A percentile compares a stretch with the other conserved stretches of the same genome.
Evolutionary conservation across 768 basidiomycete species (phyloP).

Genomic region (Sporobolomyces phaffii): DNA sequence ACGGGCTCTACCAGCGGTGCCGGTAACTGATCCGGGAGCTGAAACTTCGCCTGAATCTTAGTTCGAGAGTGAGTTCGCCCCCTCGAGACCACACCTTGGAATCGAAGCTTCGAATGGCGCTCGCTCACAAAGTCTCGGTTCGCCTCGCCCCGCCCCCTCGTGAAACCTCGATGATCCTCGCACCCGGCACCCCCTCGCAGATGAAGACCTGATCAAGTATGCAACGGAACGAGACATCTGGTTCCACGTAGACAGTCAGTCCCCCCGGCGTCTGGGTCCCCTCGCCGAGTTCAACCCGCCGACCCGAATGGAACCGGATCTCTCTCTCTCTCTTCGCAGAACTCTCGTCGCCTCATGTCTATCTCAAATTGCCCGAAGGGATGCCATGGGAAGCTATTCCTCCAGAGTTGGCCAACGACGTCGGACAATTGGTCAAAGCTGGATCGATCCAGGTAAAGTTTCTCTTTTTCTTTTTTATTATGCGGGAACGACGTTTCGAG

Average conservation of each 20-base stretch:
- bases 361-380: conserved; percentile 75
- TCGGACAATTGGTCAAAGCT: conserved; percentile 92
- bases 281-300: too few relatives aligned
- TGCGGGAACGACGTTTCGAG: too few relatives aligned
- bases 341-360: conserved; percentile 92
- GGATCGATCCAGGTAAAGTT: conserved; percentile 87
- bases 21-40: too few relatives aligned
- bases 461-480: neutral
- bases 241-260: conserved; percentile 84
- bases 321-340: too few relatives aligned
- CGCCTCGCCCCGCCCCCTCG: too few relatives aligned
- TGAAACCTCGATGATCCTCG: too few relatives aligned
- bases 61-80: conserved; percentile 27
- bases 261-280: neutral
- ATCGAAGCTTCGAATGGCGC: too few relatives aligned
- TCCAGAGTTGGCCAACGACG: conserved; percentile 66
- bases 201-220: conserved; percentile 91
- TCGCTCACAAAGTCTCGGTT: too few relatives aligned
- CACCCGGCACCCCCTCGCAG: conserved; percentile 53
- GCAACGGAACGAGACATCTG: conserved; percentile 52
- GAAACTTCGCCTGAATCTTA: neutral
- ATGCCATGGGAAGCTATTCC: conserved; percentile 87
- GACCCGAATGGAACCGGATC: too few relatives aligned
- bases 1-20: too few relatives aligned
- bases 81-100: too few relatives aligned